Evolutionary conservation across 768 basidiomycete species (phyloP).

Genomic region (Albatrellus ellisii): DNA sequence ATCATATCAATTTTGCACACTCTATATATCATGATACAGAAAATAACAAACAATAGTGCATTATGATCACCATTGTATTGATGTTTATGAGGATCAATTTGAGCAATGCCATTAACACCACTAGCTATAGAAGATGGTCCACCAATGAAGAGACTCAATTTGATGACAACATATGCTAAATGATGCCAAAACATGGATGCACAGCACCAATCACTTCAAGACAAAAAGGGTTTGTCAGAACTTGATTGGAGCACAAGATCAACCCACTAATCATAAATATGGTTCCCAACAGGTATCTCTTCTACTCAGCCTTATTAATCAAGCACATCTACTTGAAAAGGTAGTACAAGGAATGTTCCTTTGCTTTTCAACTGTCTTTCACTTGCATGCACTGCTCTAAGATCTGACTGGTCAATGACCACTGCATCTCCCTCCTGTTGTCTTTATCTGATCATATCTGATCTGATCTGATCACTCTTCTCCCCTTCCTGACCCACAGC

Average conservation of each 20-base stretch:
- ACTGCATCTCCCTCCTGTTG: constrained; percentile 31
- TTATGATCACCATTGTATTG: constrained; percentile 46
- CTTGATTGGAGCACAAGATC: not conserved
- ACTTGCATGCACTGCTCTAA: constrained; percentile 27
- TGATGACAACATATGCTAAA: too few relatives aligned
- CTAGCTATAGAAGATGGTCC: too few relatives aligned
- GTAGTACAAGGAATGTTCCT: constrained; percentile 32
- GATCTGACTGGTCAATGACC: constrained; percentile 51
- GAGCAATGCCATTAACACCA: constrained; percentile 42
- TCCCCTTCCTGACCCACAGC: too few relatives aligned
- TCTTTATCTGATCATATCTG: too few relatives aligned
- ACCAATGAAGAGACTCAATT: too few relatives aligned
- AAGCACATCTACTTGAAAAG: constrained; percentile 54
- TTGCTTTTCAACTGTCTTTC: constrained; percentile 20
- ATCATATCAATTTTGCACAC: too few relatives aligned
- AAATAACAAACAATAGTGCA: constrained; percentile 39
- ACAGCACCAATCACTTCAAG: constrained; percentile 37
- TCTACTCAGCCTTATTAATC: constrained; percentile 46
- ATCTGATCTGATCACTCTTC: too few relatives aligned
- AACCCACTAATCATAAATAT: constrained; percentile 27
- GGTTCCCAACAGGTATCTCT: constrained; percentile 39
- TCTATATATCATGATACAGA: not conserved
- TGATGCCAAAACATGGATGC: constrained; percentile 58
- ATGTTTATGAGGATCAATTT: constrained; percentile 22
- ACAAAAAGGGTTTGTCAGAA: not conserved